Evolutionary conservation across 345 rosid species (phyloP).

Genomic region (Aegle marmelos): DNA sequence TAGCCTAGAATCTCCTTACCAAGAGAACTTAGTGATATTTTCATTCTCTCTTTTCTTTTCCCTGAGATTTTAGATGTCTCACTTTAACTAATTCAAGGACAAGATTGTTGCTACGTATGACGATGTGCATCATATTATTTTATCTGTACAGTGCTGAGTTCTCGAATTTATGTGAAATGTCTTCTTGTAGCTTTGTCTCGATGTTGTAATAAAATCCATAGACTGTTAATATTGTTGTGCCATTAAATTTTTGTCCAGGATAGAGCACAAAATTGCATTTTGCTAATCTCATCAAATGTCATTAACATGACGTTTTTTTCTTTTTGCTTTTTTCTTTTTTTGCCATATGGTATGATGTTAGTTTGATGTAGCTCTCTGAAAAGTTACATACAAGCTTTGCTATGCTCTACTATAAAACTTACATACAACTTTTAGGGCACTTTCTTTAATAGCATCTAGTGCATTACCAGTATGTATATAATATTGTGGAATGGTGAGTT

Average conservation of each 20-base stretch:
- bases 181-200: conserved; percentile 13
- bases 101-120: conserved; percentile 12
- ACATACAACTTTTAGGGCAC: neutral
- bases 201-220: conserved; percentile 8
- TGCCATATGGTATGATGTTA: neutral
- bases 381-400: neutral
- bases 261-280: neutral
- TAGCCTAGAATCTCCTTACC: conserved; percentile 44
- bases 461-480: neutral
- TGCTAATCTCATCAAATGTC: neutral
- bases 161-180: conserved; percentile 16
- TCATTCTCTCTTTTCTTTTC: neutral
- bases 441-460: neutral
- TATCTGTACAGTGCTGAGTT: neutral
- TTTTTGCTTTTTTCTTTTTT: neutral
- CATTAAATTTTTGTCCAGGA: conserved; percentile 4
- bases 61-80: conserved; percentile 12
- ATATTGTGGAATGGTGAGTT: conserved; percentile 14
- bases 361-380: neutral
- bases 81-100: conserved; percentile 18
- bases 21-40: conserved; percentile 23
- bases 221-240: neutral
- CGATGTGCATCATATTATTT: conserved; percentile 5
- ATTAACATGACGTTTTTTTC: too few relatives aligned
- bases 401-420: neutral